Percentiles rank a stretch among this genome's conserved stretches.
Conservation (phyloP, 768 basidiomycete genomes). For the Hortiboletus flavorubellus region DNA sequence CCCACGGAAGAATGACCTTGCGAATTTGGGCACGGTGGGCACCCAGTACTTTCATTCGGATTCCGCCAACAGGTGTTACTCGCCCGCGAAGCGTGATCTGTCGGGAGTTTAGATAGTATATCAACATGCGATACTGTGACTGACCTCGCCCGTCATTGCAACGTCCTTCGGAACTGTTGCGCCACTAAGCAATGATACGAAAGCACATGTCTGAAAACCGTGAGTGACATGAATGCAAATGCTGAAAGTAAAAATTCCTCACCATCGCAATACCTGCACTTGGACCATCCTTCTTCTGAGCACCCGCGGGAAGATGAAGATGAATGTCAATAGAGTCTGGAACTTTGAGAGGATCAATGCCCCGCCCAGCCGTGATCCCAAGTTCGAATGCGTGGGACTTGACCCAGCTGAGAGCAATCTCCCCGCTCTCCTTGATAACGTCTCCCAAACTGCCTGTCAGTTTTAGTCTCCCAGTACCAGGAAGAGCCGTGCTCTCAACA, state of each 20-base stretch:
- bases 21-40: slow-evolving; percentile 84
- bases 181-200: slow-evolving; percentile 81
- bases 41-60: slow-evolving; percentile 89
- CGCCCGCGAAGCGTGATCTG: slow-evolving; percentile 81
- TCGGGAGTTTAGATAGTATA: background rate
- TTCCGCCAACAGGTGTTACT: slow-evolving; percentile 83
- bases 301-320: slow-evolving; percentile 84
- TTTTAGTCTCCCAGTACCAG: slow-evolving; percentile 70
- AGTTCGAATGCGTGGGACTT: slow-evolving; percentile 80
- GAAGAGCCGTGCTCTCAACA: slow-evolving; percentile 78
- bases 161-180: slow-evolving; percentile 66
- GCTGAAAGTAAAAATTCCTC: slow-evolving; percentile 9
- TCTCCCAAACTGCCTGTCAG: slow-evolving; percentile 85
- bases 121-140: slow-evolving; percentile 5
- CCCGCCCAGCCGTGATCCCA: slow-evolving; percentile 65
- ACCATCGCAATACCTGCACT: slow-evolving; percentile 91
- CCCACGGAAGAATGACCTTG: slow-evolving; percentile 80
- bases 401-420: slow-evolving; percentile 90
- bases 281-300: slow-evolving; percentile 92
- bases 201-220: slow-evolving; percentile 62
- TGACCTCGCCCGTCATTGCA: slow-evolving; percentile 89
- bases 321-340: slow-evolving; percentile 79
- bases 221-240: slow-evolving; percentile 1
- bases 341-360: slow-evolving; percentile 72
- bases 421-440: slow-evolving; percentile 90